A percentile compares a stretch with the other conserved stretches of the same genome.
Evolutionary conservation across 2,329 filamentous ascomycete genomes (phyloP).

Genomic region (Rachicladosporium sp.): DNA sequence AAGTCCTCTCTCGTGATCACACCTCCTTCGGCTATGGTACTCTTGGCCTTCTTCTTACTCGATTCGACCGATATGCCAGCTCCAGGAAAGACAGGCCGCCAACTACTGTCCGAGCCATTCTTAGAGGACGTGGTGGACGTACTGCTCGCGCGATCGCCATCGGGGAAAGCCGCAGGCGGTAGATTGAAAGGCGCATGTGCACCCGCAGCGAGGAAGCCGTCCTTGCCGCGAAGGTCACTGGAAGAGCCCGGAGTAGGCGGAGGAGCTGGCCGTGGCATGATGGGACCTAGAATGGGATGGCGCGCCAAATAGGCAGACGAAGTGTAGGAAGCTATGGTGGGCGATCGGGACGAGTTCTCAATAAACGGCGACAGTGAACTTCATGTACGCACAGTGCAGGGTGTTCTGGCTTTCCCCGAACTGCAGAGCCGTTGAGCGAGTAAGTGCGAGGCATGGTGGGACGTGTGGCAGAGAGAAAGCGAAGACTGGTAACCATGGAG

Average conservation of each 20-base stretch:
- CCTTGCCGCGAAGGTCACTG: conserved; percentile 63
- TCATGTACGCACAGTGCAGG: too few relatives aligned
- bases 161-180: conserved; percentile 57
- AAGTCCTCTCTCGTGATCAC: conserved; percentile 49
- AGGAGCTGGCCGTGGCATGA: conserved; percentile 53
- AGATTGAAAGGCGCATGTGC: conserved; percentile 55
- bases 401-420: too few relatives aligned
- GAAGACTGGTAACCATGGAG: too few relatives aligned
- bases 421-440: too few relatives aligned
- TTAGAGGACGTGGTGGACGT: conserved; percentile 37
- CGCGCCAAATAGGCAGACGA: conserved; percentile 16
- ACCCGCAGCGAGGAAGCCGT: conserved; percentile 39
- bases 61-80: conserved; percentile 18
- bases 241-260: conserved; percentile 71
- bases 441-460: too few relatives aligned
- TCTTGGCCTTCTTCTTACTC: conserved; percentile 8
- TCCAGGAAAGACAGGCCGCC: conserved; percentile 33
- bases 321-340: conserved; percentile 18
- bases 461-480: too few relatives aligned
- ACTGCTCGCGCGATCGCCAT: conserved; percentile 32
- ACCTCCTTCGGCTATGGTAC: conserved; percentile 1
- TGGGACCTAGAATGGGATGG: conserved; percentile 7
- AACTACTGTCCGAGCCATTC: conserved; percentile 40
- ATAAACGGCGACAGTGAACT: too few relatives aligned
- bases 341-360: conserved; percentile 6